Base-by-base conservation (phyloP, 1,284 basidiomycete species). In the Papiliotrema fonsecae region DNA sequence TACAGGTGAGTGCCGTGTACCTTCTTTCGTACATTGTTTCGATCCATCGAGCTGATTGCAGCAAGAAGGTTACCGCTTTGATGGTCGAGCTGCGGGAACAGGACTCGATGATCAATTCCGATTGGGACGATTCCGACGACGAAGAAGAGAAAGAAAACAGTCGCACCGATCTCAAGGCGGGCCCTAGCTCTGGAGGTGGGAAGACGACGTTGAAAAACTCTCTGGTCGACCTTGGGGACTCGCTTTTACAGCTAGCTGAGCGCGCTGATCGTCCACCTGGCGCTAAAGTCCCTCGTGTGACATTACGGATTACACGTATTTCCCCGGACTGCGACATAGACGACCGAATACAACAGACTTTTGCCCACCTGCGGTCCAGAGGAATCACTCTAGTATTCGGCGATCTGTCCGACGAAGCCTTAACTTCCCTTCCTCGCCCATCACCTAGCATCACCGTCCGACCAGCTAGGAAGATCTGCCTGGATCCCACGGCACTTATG, bases 401-500 rank as follows among this genome's bases (percentile, higher is more conserved):
- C 3, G 85, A 87, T 56, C 43, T 68, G 38, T 44, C 47, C 35
- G 51, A 59, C 7, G 31, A 50, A 3, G 38, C 35, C n/a, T 35
- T 57, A 11, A 38, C 1, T 34, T 27, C n/a, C 26, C 25, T 26
- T 14, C 30, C 22, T 41, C 4, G 16, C 21, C 24, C 47, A 45
- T 2, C 32, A 44, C 18, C 32, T 21, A 6, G 36, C 41, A 4
- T 40, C 47, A 0, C 26, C 21, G 46, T 13, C 49, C 78, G 10
- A 18, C 84, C 86, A 0, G 84, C 82, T 0, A 55, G 64, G 3
- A 74, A 76, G 39, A 76, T 91, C 67, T 89, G 88, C 59, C 77
- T 90, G 35, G 88, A 91, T 66, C 77, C 90, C 9, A 89, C 87
- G 0, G 77, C 85, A 0, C 79, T 91, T 43, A 85, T 91, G 54